phyloP scores from a whole-genome alignment of 208 protist genomes.

The Trypanosoma rangeli region DNA sequence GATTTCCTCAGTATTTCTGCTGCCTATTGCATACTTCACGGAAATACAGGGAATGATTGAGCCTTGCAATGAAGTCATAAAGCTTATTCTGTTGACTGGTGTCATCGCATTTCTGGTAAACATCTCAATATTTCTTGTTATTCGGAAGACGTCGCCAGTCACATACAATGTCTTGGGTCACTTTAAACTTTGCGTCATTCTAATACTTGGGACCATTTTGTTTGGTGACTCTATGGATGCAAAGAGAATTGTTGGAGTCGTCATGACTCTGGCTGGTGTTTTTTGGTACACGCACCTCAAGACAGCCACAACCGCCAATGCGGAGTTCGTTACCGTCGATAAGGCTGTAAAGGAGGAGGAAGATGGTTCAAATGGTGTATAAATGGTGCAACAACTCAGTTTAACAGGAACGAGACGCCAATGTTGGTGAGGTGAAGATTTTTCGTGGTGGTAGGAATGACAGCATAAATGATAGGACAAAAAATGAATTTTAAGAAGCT shows the following conservation, averaged over 20 bases:
- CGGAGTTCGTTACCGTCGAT: neutral
- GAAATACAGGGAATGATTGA: slow-evolving; percentile 33
- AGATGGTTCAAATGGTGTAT: slow-evolving; percentile 14
- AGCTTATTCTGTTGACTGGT: slow-evolving; percentile 48
- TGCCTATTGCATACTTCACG: slow-evolving; percentile 55
- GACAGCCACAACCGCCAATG: slow-evolving; percentile 10
- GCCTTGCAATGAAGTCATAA: slow-evolving; percentile 30
- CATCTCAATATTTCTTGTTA: slow-evolving; percentile 88
- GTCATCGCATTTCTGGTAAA: slow-evolving; percentile 85
- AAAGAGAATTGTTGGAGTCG: slow-evolving; percentile 45
- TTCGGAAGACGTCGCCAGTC: slow-evolving; percentile 83
- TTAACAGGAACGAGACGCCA: neutral
- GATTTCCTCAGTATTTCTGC: slow-evolving; percentile 66
- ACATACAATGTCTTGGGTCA: slow-evolving; percentile 90
- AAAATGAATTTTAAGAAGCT: neutral
- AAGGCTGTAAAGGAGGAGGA: slow-evolving; percentile 27
- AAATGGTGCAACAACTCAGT: neutral
- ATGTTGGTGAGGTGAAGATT: neutral
- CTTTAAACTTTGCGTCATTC: slow-evolving; percentile 82
- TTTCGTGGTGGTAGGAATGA: neutral
- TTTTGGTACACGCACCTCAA: slow-evolving; percentile 86
- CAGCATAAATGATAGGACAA: neutral
- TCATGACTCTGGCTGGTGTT: slow-evolving; percentile 57
- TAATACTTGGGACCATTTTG: slow-evolving; percentile 67
- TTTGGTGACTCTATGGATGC: slow-evolving; percentile 45